Base-by-base conservation (phyloP, 495 filamentous ascomycete genomes). In the Daldinia vernicosa region DNA sequence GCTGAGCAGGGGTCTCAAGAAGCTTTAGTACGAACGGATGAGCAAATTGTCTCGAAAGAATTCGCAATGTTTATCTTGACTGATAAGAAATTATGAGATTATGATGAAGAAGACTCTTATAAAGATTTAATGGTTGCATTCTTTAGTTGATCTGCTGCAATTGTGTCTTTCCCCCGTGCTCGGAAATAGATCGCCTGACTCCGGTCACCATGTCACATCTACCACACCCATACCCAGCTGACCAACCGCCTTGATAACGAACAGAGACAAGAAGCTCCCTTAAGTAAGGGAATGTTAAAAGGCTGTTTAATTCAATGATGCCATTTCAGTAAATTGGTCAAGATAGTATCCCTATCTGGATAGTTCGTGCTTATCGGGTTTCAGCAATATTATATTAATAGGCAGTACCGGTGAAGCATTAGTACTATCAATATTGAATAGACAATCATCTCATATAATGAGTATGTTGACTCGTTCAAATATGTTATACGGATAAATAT, bases 181-280 rank as follows among this genome's bases (percentile, higher is more conserved):
- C 50, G 26, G 43, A 67, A 72, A 65, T 65, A 60, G 65, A 72
- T 63, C 70, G 60, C 43, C 65, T 72, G 70, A 72, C 70, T 61
- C 27, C 11, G 24, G 52, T 72, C 70, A 68, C 43, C 61, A 33
- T 72, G 56, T 64, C 70, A 56, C 70, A 68, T 58, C 33, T 39
- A 8, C 27, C 53, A 56, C 30, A 33, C n/a, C 33, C 50, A 7
- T 22, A 56, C 32, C 65, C 70, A 60, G 65, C 30, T 69, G 70
- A 72, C 62, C 70, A 60, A 52, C 30, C 50, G 50, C 17, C 55
- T 12, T 53, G 65, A 69, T 66, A 72, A 66, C 50, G 26, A 72
- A 3, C 56, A 64, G 45, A 56, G 45, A 63, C 63, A 65, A 55
- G 19, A 39, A 19, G 17, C n/a, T 56, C 32, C 39, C 39, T 32